phyloP scores from a whole-genome alignment of 495 filamentous ascomycete species.

The Penicillium soppii region DNA sequence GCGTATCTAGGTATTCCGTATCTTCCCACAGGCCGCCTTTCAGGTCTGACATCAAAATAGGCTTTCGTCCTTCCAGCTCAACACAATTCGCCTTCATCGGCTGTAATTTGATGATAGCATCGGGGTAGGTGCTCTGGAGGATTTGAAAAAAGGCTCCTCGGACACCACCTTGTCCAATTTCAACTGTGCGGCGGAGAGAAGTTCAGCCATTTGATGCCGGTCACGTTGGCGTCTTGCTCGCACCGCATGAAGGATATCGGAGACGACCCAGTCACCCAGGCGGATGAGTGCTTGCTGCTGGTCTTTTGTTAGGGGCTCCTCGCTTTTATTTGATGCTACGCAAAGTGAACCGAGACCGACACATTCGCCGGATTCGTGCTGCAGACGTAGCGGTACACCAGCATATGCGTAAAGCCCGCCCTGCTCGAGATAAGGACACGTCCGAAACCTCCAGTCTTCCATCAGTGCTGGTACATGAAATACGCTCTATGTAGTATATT shows the following conservation, averaged over 20 bases:
- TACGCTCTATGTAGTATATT: conserved; percentile 4
- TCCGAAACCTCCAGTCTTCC: conserved; percentile 20
- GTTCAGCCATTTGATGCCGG: conserved; percentile 11
- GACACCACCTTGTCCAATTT: background rate
- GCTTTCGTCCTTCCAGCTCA: conserved; percentile 7
- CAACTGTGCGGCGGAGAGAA: conserved; percentile 4
- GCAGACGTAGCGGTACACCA: conserved; percentile 16
- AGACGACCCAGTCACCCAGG: conserved; percentile 19
- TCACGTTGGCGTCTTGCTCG: conserved; percentile 15
- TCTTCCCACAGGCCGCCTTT: conserved; percentile 16
- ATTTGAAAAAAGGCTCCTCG: background rate
- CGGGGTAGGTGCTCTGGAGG: background rate
- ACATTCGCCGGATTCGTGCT: conserved; percentile 10
- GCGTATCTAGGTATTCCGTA: conserved; percentile 10
- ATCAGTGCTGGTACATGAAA: conserved; percentile 13
- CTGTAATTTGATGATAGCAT: conserved; percentile 7
- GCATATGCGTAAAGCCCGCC: conserved; percentile 15
- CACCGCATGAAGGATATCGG: conserved; percentile 12
- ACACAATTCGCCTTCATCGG: conserved; percentile 2
- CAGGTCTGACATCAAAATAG: conserved; percentile 1
- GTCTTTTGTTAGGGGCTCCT: conserved; percentile 10
- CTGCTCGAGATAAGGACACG: conserved; percentile 11
- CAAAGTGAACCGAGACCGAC: conserved; percentile 18
- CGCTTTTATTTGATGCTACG: conserved; percentile 9
- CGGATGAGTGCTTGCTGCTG: conserved; percentile 16